Percentiles rank a stretch among this genome's conserved stretches.
phyloP scores from a whole-genome alignment of 257 asterid genomes.

The Solanum sejunctum region DNA sequence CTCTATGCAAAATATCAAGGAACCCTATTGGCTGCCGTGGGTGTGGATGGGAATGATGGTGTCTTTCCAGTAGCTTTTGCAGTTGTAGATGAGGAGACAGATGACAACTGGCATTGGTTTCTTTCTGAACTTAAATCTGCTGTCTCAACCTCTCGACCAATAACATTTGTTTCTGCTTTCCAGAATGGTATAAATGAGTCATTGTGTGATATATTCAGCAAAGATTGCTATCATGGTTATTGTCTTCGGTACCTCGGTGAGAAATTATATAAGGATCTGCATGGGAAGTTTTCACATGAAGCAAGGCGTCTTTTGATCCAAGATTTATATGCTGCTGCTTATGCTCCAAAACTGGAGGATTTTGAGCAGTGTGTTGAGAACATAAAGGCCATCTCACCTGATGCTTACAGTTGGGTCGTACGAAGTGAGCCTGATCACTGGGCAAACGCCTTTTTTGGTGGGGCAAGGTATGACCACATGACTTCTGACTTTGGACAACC shows the following conservation, averaged over 20 bases:
- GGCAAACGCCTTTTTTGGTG: constrained; percentile 77
- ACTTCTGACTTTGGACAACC: constrained; percentile 82
- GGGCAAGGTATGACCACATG: constrained; percentile 83
- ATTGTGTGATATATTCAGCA: constrained; percentile 55
- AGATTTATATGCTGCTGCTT: constrained; percentile 88
- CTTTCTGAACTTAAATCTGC: constrained; percentile 70
- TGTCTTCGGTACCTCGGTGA: constrained; percentile 90
- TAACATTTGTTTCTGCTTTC: constrained; percentile 85
- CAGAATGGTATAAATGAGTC: constrained; percentile 79
- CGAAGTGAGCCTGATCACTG: constrained; percentile 82
- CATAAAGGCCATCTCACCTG: constrained; percentile 87
- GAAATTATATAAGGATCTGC: constrained; percentile 80
- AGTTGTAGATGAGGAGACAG: constrained; percentile 90
- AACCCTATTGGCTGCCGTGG: constrained; percentile 76
- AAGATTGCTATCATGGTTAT: constrained; percentile 79
- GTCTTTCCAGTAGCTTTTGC: constrained; percentile 91
- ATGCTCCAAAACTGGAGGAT: constrained; percentile 58
- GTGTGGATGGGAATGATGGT: constrained; percentile 89
- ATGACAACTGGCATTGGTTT: constrained; percentile 95
- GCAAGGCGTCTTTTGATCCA: constrained; percentile 96
- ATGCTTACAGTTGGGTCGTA: constrained; percentile 84
- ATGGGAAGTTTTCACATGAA: constrained; percentile 93
- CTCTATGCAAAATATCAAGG: constrained; percentile 96
- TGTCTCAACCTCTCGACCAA: constrained; percentile 53
- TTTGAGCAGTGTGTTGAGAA: constrained; percentile 60